Conservation (phyloP, 2,329 filamentous ascomycete genomes). For the Alternaria novae-zelandiae region DNA sequence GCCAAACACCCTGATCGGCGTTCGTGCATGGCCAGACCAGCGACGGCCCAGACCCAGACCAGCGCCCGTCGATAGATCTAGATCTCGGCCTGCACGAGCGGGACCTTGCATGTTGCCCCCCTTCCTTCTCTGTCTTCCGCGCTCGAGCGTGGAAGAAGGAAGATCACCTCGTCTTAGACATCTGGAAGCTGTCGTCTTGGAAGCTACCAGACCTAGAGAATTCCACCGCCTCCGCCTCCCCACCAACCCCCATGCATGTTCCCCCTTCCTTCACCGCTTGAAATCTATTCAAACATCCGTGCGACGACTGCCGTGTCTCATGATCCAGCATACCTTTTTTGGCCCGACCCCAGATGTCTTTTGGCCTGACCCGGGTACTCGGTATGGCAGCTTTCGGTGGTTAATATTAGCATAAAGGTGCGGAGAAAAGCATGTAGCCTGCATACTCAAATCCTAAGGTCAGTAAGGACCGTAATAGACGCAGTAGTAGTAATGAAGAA, state of each 20-base stretch:
- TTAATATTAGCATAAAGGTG: not conserved
- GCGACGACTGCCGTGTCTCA: slow-evolving; percentile 1
- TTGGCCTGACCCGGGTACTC: not conserved
- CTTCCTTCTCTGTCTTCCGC: not conserved
- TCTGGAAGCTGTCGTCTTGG: too few species aligned
- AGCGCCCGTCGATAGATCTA: too few species aligned
- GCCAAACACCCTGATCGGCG: slow-evolving; percentile 9
- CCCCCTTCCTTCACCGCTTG: slow-evolving; percentile 12
- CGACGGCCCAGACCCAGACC: not conserved
- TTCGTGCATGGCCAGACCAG: slow-evolving; percentile 3
- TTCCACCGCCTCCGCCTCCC: slow-evolving; percentile 12
- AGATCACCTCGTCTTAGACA: too few species aligned
- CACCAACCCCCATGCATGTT: slow-evolving; percentile 21
- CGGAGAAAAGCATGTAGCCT: not conserved
- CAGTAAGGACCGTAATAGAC: not conserved
- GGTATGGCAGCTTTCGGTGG: not conserved
- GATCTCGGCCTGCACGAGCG: slow-evolving; percentile 18
- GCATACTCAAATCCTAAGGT: not conserved
- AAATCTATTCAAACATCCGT: not conserved
- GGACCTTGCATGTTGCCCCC: slow-evolving; percentile 20
- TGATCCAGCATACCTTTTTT: not conserved
- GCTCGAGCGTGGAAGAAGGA: too few species aligned
- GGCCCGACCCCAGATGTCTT: too few species aligned
- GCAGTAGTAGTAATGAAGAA: not conserved
- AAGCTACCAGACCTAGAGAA: not conserved